Base-by-base conservation (phyloP, 306 rosid species). In the Cucumis hystrix region DNA sequence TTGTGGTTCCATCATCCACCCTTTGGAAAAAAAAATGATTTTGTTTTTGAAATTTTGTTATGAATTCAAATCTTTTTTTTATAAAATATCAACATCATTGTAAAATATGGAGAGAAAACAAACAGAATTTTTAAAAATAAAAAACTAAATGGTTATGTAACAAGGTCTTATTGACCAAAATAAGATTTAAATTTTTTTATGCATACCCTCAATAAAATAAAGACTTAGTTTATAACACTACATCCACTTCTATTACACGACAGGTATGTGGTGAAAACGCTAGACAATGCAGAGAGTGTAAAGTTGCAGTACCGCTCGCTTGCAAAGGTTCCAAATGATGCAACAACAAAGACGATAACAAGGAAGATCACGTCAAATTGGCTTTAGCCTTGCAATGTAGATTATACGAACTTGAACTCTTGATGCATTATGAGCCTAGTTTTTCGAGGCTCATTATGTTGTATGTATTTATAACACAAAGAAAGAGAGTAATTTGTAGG, bases 271-370 rank as follows among this genome's bases (percentile, higher is more conserved):
- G 99, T 96, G 75, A 96, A 96, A 92, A 96, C 99, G 54, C 66
- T 92, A 90, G 99, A 96, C 91, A 96, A 91, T 55, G 99, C 99
- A 45, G 99, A 96, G 89, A 96, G 99, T 77, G 99, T 96, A 28
- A 96, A 96, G 80, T 86, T 96, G 87, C 99, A 96, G 87, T 92
- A 92, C 84, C 97, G 99, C 21, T 96, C 99, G 21, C 97, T 96
- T 33, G 91, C 98, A 7, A 96, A 87, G 83, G 96, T 89, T 82
- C 77, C 85, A 7, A 87, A 88, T 33, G 93, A 87, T 73, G 76
- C 87, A 74, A 71, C 94, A 55, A 57, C 84, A 4, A 95, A 91
- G 84, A 87, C 88, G n/a, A 79, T 86, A 79, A 77, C 96, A 21
- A 84, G 80, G 86, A 95, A 90, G 91, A 76, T 83, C 82, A 79